phyloP scores from a whole-genome alignment of 2,329 filamentous ascomycete genomes.

The Clarireedia paspali region DNA sequence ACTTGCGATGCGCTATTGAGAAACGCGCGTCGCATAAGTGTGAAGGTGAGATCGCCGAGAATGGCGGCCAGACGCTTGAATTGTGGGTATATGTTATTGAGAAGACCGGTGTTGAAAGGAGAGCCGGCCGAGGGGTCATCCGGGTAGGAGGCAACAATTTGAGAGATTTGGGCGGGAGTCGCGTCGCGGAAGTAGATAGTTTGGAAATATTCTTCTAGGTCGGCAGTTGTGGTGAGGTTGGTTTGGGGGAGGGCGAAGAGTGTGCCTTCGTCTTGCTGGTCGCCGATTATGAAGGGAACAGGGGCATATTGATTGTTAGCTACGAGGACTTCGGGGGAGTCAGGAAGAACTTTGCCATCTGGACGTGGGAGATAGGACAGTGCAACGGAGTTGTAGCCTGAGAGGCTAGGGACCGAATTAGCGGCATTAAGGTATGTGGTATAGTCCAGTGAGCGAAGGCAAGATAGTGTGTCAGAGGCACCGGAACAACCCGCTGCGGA shows the following conservation, averaged over 20 bases:
- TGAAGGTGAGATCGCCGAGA: conserved; percentile 69
- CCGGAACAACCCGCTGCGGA: conserved; percentile 52
- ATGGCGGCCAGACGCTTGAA: conserved; percentile 73
- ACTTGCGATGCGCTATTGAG: conserved; percentile 39
- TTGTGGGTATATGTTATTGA: conserved; percentile 67
- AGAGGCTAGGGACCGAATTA: conserved; percentile 61
- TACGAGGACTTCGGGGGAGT: conserved; percentile 55
- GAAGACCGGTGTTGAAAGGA: conserved; percentile 59
- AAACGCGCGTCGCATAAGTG: conserved; percentile 60
- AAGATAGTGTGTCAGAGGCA: conserved; percentile 50
- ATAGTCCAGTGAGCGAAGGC: conserved; percentile 55
- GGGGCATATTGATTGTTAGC: conserved; percentile 45
- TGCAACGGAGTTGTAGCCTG: conserved; percentile 61
- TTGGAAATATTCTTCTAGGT: conserved; percentile 55
- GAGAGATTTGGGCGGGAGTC: conserved; percentile 40
- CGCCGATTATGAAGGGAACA: conserved; percentile 59
- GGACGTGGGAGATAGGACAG: conserved; percentile 69
- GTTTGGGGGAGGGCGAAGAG: conserved; percentile 62
- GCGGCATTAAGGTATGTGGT: conserved; percentile 54
- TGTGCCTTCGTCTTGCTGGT: conserved; percentile 77
- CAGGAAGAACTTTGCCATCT: conserved; percentile 54
- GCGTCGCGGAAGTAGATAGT: conserved; percentile 53
- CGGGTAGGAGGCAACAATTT: conserved; percentile 56
- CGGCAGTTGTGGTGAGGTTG: conserved; percentile 55
- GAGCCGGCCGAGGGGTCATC: conserved; percentile 44